phyloP scores from a whole-genome alignment of 2,329 filamentous ascomycete species.

The Neofusicoccum sp. region DNA sequence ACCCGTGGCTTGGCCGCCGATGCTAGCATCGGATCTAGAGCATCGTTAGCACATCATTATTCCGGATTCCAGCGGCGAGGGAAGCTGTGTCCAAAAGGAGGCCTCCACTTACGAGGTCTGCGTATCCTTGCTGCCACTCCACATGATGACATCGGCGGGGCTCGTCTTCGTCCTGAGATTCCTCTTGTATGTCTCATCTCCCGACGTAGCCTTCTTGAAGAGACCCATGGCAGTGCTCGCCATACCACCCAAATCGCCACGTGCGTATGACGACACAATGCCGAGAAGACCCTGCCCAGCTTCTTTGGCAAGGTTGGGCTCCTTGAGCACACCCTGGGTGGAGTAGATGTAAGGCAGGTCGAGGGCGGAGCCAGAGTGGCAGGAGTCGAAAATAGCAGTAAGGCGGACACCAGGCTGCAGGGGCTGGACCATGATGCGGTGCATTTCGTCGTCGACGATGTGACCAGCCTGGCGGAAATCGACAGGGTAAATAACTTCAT shows the following conservation, averaged over 20 bases:
- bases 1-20: conserved; percentile 85
- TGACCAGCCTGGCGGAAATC: conserved; percentile 79
- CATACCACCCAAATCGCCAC: conserved; percentile 82
- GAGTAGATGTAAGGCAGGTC: conserved; percentile 81
- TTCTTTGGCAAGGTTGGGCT: conserved; percentile 80
- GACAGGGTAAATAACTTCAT: conserved; percentile 83
- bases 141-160: conserved; percentile 95
- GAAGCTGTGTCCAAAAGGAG: conserved; percentile 42
- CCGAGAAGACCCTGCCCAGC: conserved; percentile 72
- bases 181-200: conserved; percentile 76
- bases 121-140: conserved; percentile 93
- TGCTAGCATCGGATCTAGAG: conserved; percentile 74
- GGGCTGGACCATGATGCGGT: conserved; percentile 74
- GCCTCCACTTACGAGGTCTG: conserved; percentile 73
- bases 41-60: conserved; percentile 1
- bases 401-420: conserved; percentile 81
- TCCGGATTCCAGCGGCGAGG: conserved; percentile 14
- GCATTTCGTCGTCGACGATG: conserved; percentile 83
- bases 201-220: conserved; percentile 82
- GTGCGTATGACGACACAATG: conserved; percentile 75
- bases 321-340: conserved; percentile 78
- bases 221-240: conserved; percentile 78
- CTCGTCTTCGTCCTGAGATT: conserved; percentile 89
- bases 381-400: conserved; percentile 81
- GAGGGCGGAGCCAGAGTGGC: conserved; percentile 76